These are phyloP conservation scores for Eruca vesicaria DNA, from an alignment of 441 rosid genomes.

Conservation along the genomic window DNA sequence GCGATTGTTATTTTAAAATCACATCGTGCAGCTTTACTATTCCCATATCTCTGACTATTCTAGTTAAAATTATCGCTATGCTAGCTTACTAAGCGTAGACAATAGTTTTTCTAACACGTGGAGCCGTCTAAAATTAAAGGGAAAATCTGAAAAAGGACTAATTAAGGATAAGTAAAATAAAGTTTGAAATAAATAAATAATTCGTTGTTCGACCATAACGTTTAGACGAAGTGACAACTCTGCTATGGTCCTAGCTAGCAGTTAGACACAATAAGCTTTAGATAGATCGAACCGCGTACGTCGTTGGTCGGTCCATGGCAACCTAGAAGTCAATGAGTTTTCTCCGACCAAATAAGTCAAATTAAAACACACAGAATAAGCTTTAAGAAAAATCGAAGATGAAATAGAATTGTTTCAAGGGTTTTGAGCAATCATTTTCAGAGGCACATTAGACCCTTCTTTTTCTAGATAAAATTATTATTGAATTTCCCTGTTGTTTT, in stretches of 20 bases:
- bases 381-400: neutral
- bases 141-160: neutral
- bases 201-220: neutral
- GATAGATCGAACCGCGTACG: slow-evolving; percentile 2
- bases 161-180: neutral
- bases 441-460: slow-evolving; percentile 13
- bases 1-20: neutral
- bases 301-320: slow-evolving; percentile 12
- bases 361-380: slow-evolving; percentile 16
- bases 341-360: slow-evolving; percentile 18
- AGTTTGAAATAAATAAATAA: neutral
- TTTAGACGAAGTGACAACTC: neutral
- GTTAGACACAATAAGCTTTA: neutral
- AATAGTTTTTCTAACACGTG: neutral
- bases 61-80: neutral
- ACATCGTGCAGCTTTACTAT: slow-evolving; percentile 25
- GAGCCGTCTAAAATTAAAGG: neutral
- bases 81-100: neutral
- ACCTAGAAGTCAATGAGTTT: slow-evolving; percentile 3
- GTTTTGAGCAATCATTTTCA: slow-evolving; percentile 22
- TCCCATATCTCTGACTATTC: slow-evolving; percentile 12
- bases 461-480: slow-evolving; percentile 3
- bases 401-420: neutral
- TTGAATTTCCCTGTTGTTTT: slow-evolving; percentile 13
- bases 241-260: neutral